These are phyloP conservation scores for Escovopsis sp. DNA, from an alignment of 2,329 filamentous ascomycete genomes.

Conservation along the genomic window DNA sequence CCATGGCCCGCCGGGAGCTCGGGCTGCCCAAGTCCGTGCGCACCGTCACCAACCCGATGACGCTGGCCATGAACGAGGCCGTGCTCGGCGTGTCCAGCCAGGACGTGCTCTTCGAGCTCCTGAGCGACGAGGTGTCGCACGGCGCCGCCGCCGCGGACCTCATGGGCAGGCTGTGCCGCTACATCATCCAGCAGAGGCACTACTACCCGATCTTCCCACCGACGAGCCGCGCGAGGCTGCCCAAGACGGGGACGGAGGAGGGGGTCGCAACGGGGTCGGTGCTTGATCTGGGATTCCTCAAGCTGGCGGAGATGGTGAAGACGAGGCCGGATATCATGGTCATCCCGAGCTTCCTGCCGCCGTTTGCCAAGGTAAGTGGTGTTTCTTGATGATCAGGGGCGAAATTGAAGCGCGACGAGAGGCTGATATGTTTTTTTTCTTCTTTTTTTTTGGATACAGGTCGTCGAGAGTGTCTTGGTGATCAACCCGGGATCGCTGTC, in stretches of 20 bases:
- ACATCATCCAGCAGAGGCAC: conserved; percentile 78
- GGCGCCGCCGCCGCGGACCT: conserved; percentile 30
- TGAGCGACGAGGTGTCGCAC: conserved; percentile 48
- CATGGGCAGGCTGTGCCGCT: conserved; percentile 56
- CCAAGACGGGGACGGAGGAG: conserved; percentile 46
- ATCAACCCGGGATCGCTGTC: conserved; percentile 84
- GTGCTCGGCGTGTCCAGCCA: conserved; percentile 70
- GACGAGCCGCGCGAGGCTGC: conserved; percentile 50
- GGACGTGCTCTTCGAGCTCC: conserved; percentile 70
- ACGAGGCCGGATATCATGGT: conserved; percentile 75
- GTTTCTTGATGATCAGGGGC: not conserved
- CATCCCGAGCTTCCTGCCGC: conserved; percentile 65
- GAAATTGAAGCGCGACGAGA: no score
- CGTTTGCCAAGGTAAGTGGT: conserved; percentile 66
- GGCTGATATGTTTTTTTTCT: not conserved
- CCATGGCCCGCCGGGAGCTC: conserved; percentile 53
- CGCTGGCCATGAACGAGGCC: conserved; percentile 74
- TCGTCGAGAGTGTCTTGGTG: conserved; percentile 76
- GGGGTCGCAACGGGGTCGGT: conserved; percentile 56
- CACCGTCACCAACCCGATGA: conserved; percentile 83
- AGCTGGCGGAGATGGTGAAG: conserved; percentile 81
- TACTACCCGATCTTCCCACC: conserved; percentile 86
- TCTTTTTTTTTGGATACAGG: conserved; percentile 32
- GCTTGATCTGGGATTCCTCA: conserved; percentile 71
- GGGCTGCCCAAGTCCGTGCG: conserved; percentile 63